Evolutionary conservation across 2,329 filamentous ascomycete genomes (phyloP), one percentile per base, ranked within the genome.

Genomic region (Pyrenochaeta sp.): DNA sequence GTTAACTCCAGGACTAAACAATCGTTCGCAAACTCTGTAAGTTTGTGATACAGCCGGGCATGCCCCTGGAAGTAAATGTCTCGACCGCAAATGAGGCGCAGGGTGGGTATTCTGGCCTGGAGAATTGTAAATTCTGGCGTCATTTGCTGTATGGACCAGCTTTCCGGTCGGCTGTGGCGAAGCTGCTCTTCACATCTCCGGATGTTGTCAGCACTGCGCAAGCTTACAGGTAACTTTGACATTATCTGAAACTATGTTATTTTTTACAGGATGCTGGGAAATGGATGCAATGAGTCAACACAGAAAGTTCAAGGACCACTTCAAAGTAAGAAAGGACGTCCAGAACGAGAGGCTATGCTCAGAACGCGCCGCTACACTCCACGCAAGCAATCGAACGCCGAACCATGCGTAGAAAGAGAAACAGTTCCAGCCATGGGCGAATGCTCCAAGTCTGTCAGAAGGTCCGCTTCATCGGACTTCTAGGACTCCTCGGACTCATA

Each of bases 401-500:
- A 37, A 48, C 45, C 27, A 63, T 60, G 54, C 58, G 44, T 27
- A 32, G 5, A 53, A 45, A 40, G 40, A 45, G 35, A 17, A 11
- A 30, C 17, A 47, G 17, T 27, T 27, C 23, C 23, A 27, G 33
- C 41, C 29, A 18, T 20, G 35, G 20, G 4, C 18, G 20, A n/a
- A 31, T 20, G 7, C 40, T 20, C 15, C 20, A 35, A 15, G 18
- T 33, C 10, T 15, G 33, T 61, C 51, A 62, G 41, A 64, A 68
- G 12, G 58, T 61, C 41, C 64, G 60, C 58, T 66, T 71, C 51
- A 69, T 54, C 3, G 64, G 64, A 43, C 64, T 67, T 17, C 60
- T 63, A 2, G 69, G 67, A 47, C 63, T 68, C 14, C 55, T 62
- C 1, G 68, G 66, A 42, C 58, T 63, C 4, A 43, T 31, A 14